These are phyloP conservation scores for Omphalea diandra DNA, from an alignment of 441 rosid genomes.

Conservation along the genomic window DNA sequence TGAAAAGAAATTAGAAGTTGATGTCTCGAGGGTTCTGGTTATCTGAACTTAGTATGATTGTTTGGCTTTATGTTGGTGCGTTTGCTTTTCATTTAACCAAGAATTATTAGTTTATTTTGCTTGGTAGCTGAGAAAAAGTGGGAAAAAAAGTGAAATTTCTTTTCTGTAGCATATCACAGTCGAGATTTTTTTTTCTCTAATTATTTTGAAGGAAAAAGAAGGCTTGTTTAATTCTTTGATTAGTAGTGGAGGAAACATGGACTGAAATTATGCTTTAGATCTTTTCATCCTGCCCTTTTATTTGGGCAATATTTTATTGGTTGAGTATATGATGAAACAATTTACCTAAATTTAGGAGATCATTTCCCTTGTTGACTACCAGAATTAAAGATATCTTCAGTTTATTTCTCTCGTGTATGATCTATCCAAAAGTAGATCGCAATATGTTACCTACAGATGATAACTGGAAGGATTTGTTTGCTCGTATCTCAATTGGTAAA, in stretches of 20 bases:
- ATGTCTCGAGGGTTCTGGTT: not conserved
- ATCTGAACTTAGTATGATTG: not conserved
- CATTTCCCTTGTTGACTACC: not conserved
- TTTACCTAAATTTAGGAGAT: not conserved
- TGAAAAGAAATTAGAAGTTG: not conserved
- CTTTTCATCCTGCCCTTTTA: not conserved
- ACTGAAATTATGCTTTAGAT: not conserved
- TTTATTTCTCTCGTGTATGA: not conserved
- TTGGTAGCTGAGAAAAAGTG: conserved; percentile 16
- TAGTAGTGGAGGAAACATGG: not conserved
- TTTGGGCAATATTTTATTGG: not conserved
- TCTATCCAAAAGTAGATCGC: not conserved
- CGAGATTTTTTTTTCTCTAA: not conserved
- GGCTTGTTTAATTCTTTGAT: not conserved
- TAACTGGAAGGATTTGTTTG: not conserved
- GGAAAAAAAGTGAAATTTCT: not conserved
- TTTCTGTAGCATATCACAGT: not conserved
- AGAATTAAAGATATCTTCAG: not conserved
- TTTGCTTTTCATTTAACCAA: not conserved
- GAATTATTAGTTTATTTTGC: not conserved
- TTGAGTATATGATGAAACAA: not conserved
- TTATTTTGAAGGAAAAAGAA: not conserved
- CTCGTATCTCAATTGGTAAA: not conserved
- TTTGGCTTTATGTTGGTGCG: conserved; percentile 1
- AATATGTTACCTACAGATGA: not conserved